A percentile compares a stretch with the other conserved stretches of the same genome.
phyloP scores from a whole-genome alignment of 768 basidiomycete species.

The Mycena haematopus region DNA sequence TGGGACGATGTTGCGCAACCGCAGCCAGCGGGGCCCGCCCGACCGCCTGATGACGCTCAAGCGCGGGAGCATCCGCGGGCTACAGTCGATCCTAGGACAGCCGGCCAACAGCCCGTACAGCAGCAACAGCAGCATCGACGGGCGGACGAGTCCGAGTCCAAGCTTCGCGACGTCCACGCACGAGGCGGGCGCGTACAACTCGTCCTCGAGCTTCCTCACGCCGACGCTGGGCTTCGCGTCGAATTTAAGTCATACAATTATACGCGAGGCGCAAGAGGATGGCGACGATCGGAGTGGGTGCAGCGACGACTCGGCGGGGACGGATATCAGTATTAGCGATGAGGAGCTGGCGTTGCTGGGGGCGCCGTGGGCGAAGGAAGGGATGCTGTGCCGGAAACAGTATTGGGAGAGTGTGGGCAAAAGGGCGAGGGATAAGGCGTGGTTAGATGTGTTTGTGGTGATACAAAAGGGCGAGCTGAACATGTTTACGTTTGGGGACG shows the following conservation, averaged over 20 bases:
- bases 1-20: constrained; percentile 62
- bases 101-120: constrained; percentile 82
- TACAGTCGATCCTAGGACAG: constrained; percentile 79
- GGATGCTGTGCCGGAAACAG: constrained; percentile 92
- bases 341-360: constrained; percentile 96
- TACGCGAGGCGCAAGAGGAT: constrained; percentile 92
- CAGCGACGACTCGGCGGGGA: constrained; percentile 70
- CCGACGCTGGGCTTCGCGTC: constrained; percentile 96
- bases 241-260: constrained; percentile 95
- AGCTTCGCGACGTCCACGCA: constrained; percentile 91
- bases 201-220: constrained; percentile 73
- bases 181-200: constrained; percentile 60
- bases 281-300: constrained; percentile 70
- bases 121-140: constrained; percentile 83
- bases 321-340: constrained; percentile 87
- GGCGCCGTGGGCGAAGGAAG: constrained; percentile 99
- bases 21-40: constrained; percentile 71
- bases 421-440: constrained; percentile 85
- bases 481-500: constrained; percentile 94
- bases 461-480: constrained; percentile 93
- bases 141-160: constrained; percentile 92
- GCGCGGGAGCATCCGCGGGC: constrained; percentile 89
- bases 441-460: constrained; percentile 96
- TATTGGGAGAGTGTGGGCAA: constrained; percentile 90
- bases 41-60: constrained; percentile 83